Base-by-base conservation (phyloP, 2,329 filamentous ascomycete genomes). In the Exophiala sp. region DNA sequence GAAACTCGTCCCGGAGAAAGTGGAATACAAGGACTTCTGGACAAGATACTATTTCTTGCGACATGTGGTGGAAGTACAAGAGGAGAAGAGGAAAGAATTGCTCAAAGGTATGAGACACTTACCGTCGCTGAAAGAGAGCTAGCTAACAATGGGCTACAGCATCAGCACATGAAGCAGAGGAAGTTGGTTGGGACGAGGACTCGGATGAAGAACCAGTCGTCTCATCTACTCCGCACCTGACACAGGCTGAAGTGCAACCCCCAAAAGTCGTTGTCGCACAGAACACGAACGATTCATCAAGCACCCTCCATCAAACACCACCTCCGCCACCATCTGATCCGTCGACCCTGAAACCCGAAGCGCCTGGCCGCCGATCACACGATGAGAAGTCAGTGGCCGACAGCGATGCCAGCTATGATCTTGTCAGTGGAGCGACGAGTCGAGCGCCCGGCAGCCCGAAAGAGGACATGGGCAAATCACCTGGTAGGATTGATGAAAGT, bases 381-480 rank as follows among this genome's bases (percentile, higher is more conserved):
- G 91, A 96, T 66, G 87, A 91, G 69, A 91, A 92, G 69, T 95
- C 89, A 21, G 88, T 94, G 63, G 85, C 91, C 6, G 94, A 94
- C 65, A 96, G 92, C 68, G 94, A 99, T 65, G 89, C 89, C 14
- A 96, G 91, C 74, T 99, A 99, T 70, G 94, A 99, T 69, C 80
- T 99, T 33, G 90, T 99, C 42, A 91, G 88, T 47, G 88, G 88
- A 45, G 82, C 83, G 41, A 84, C 86, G 35, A 96, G 89, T 69
- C 87, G 88, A 61, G 86, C 90, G 14, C 87, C 90, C 1, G 80
- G 81, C 4, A 85, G 80, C 55, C 83, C 83, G 2, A 79, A 80
- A 65, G 79, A 82, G 53, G 73, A 69, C 55, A 44, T 49, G 29
- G 49, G 42, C 10, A 73, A 62, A 56, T 65, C 66, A 12, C 76